Evolutionary conservation across 805 yeast genomes (phyloP).

Genomic region (Cyberlindnera euphorbiae): DNA sequence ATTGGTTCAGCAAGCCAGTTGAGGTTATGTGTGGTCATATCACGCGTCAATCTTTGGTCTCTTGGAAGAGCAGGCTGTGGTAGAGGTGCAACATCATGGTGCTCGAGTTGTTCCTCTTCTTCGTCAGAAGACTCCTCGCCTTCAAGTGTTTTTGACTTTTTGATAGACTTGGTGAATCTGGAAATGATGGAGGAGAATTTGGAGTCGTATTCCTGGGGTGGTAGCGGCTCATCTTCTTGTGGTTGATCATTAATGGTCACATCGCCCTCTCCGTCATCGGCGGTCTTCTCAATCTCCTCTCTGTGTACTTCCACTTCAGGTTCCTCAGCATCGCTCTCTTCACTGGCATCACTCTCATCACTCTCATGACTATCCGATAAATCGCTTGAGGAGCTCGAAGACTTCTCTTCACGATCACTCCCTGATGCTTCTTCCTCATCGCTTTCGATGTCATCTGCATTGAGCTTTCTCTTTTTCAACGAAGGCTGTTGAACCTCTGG

Average conservation of each 20-base stretch:
- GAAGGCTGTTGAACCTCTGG: not conserved
- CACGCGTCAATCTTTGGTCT: constrained; percentile 38
- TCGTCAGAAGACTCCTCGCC: constrained; percentile 20
- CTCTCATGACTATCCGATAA: no score
- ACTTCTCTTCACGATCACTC: constrained; percentile 1
- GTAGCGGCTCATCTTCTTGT: constrained; percentile 18
- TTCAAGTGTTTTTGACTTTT: constrained; percentile 10
- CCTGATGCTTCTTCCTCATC: constrained; percentile 9
- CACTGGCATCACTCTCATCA: constrained; percentile 11
- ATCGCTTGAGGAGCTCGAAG: not conserved
- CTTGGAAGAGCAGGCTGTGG: constrained; percentile 78
- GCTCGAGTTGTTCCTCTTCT: constrained; percentile 26
- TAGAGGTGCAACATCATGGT: constrained; percentile 57
- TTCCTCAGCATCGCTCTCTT: constrained; percentile 11
- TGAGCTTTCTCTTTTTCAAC: constrained; percentile 24
- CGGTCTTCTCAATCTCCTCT: constrained; percentile 17
- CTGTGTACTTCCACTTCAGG: constrained; percentile 4
- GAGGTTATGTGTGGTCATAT: constrained; percentile 33
- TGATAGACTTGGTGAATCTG: constrained; percentile 45
- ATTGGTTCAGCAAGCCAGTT: constrained; percentile 68
- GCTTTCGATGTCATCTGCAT: constrained; percentile 10
- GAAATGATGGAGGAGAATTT: constrained; percentile 49
- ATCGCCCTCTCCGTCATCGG: constrained; percentile 20
- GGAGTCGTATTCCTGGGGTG: constrained; percentile 24
- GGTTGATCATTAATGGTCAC: not conserved